These are phyloP conservation scores for Citrus medica DNA, from an alignment of 345 rosid genomes.

Conservation along the genomic window DNA sequence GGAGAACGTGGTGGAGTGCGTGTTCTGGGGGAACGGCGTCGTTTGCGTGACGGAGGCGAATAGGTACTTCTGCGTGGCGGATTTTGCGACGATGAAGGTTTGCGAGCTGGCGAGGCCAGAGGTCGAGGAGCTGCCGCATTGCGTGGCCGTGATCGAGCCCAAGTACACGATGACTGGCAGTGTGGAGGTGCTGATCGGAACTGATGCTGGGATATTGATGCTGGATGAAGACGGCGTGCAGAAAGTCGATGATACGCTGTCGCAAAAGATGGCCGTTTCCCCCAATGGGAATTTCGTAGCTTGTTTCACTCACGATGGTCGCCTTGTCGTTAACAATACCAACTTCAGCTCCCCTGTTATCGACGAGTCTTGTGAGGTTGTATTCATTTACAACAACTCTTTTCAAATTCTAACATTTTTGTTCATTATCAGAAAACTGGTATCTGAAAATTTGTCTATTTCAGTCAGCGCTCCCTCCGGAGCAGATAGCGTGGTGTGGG, in stretches of 20 bases:
- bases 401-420: neutral
- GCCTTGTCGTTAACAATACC: conserved; percentile 63
- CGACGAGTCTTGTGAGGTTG: conserved; percentile 77
- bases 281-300: conserved; percentile 79
- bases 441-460: conserved; percentile 11
- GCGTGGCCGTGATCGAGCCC: conserved; percentile 84
- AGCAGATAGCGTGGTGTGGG: conserved; percentile 98
- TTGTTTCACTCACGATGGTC: conserved; percentile 81
- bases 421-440: neutral
- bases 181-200: conserved; percentile 73
- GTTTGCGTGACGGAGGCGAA: conserved; percentile 86
- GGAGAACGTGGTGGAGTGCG: conserved; percentile 85
- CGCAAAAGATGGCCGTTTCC: conserved; percentile 81
- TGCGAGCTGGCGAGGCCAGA: conserved; percentile 20
- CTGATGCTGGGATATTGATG: conserved; percentile 50
- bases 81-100: conserved; percentile 48
- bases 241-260: conserved; percentile 30
- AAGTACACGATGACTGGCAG: conserved; percentile 83
- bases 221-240: conserved; percentile 86
- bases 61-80: conserved; percentile 57
- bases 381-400: neutral
- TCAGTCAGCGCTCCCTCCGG: conserved; percentile 95
- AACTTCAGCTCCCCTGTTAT: conserved; percentile 47
- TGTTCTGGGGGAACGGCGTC: conserved; percentile 90
- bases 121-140: conserved; percentile 55